Conservation (phyloP, 2,329 filamentous ascomycete species). For the Trichoderma breve region DNA sequence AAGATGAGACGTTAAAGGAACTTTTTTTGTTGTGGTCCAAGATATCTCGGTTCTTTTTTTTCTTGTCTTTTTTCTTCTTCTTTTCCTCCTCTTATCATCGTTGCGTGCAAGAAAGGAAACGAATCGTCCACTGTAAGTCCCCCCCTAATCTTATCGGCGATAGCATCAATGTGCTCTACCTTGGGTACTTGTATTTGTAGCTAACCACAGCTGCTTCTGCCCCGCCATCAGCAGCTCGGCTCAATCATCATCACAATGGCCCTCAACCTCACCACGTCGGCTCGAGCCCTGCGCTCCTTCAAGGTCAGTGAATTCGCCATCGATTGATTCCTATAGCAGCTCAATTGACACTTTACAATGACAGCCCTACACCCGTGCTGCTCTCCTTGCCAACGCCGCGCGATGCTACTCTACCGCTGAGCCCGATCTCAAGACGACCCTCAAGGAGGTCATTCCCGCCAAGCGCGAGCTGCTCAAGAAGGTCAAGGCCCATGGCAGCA, state of each 20-base stretch:
- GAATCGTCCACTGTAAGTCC: neutral
- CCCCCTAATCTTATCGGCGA: neutral
- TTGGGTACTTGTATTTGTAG: neutral
- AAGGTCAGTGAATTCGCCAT: conserved; percentile 48
- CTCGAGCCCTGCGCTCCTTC: conserved; percentile 61
- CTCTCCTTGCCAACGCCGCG: conserved; percentile 31
- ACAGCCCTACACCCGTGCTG: conserved; percentile 35
- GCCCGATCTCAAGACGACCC: conserved; percentile 83
- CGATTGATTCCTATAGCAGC: too few species aligned
- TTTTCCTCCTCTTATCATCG: neutral
- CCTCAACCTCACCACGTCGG: conserved; percentile 60
- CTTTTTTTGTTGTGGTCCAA: neutral
- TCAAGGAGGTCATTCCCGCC: conserved; percentile 80
- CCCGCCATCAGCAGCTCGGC: conserved; percentile 22
- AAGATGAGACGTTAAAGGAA: neutral
- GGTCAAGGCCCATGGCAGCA: conserved; percentile 81
- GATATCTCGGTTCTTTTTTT: neutral
- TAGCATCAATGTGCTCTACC: neutral
- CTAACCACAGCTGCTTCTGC: conserved; percentile 8
- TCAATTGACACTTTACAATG: neutral
- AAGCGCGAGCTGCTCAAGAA: conserved; percentile 93
- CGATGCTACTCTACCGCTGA: conserved; percentile 75
- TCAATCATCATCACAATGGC: conserved; percentile 50
- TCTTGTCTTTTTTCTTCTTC: neutral
- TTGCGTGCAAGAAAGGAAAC: neutral